Evolutionary conservation across 1,284 basidiomycete species (phyloP), one percentile per base, ranked within the genome.

Genomic region (Cryptococcus hybrid): DNA sequence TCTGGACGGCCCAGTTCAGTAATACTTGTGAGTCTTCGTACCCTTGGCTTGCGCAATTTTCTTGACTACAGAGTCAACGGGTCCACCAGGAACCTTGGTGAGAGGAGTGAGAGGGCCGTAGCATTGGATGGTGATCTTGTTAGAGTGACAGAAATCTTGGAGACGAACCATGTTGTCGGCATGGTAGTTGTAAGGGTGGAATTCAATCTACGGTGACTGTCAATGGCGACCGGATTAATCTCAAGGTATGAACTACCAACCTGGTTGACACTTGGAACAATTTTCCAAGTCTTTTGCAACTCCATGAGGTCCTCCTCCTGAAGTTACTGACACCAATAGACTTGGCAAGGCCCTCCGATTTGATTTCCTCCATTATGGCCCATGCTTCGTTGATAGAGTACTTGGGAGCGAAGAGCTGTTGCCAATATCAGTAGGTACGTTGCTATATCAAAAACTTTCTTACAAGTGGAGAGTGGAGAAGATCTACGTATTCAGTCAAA

Each of bases 251-350:
- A 12, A 43, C 9, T 12, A 62, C 69, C 51, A 30, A 74, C 89
- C 84, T 93, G 91, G 71, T 93, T 92, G 11, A 89, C 84, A 3
- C 85, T 84, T 0, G 90, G 90, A 3, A 81, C 65, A 42, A 89
- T 74, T 35, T 79, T 30, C 84, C 77, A 78, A 34, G 75, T 81
- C 38, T 82, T 80, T 35, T 89, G 69, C 42, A 92, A 78, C 52
- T 83, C 82, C 59, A 85, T 76, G 46, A 93, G 76, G 63, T 92
- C 82, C 58, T 84, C 78, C 15, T 86, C 80, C 80, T 82, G 75
- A 88, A 92, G 79, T 94, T 94, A 54, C 87, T 89, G 12, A 95
- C 89, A 1, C 92, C 92, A 58, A 94, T 89, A 44, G 85, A 86
- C 74, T 83, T 87, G 42, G 88, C 80, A 47, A 90, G 76, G 1